phyloP scores from a whole-genome alignment of 208 protist genomes.

The Leishmania turanica region DNA sequence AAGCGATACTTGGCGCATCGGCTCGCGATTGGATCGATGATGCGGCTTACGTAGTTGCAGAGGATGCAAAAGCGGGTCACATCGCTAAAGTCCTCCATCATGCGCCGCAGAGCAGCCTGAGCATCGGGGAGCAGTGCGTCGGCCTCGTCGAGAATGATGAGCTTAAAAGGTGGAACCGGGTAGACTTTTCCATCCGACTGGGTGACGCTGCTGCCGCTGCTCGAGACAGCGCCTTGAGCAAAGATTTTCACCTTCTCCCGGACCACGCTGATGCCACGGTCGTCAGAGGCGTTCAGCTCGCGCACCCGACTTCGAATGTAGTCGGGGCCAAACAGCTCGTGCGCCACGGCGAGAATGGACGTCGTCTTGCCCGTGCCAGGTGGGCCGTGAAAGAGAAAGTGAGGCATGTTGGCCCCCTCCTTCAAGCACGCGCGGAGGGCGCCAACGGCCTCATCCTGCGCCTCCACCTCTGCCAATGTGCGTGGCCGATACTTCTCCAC shows the following conservation, averaged over 20 bases:
- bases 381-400: constrained; percentile 99
- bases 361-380: constrained; percentile 99
- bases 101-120: constrained; percentile 97
- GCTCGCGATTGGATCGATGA: constrained; percentile 99
- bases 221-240: constrained; percentile 90
- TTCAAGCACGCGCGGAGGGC: constrained; percentile 92
- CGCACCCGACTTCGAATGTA: constrained; percentile 92
- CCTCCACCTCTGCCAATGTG: constrained; percentile 93
- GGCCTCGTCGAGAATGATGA: constrained; percentile 99
- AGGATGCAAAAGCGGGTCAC: constrained; percentile 99
- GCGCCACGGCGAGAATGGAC: constrained; percentile 97
- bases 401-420: constrained; percentile 94
- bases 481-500: constrained; percentile 95
- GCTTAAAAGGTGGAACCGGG: constrained; percentile 96
- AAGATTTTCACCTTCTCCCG: constrained; percentile 99
- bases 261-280: constrained; percentile 99
- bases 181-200: constrained; percentile 89
- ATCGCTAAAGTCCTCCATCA: constrained; percentile 98
- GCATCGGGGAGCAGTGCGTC: constrained; percentile 99
- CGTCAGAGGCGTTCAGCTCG: constrained; percentile 99
- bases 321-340: constrained; percentile 97
- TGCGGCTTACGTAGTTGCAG: constrained; percentile 99
- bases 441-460: constrained; percentile 96
- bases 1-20: constrained; percentile 99
- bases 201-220: constrained; percentile 44